These are phyloP conservation scores for Russula ochroleuca DNA, from an alignment of 768 basidiomycete species.

Conservation along the genomic window DNA sequence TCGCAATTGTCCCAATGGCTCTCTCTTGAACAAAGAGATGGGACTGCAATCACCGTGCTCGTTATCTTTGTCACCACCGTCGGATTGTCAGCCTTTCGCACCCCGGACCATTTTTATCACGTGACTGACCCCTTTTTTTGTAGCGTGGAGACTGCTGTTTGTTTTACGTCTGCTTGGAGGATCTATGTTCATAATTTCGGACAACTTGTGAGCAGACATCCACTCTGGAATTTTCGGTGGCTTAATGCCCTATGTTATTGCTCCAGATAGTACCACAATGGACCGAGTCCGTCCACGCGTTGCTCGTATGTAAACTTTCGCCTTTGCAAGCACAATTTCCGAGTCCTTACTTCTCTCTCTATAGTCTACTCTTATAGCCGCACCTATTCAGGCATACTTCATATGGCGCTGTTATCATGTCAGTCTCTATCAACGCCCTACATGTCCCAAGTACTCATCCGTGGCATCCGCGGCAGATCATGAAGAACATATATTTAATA, in stretches of 20 bases:
- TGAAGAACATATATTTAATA: constrained; percentile 12
- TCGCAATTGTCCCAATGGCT: constrained; percentile 20
- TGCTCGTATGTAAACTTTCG: constrained; percentile 11
- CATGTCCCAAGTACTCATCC: background rate
- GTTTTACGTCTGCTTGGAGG: constrained; percentile 14
- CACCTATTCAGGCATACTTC: constrained; percentile 18
- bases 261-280: background rate
- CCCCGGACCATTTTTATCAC: background rate
- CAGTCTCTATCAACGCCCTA: background rate
- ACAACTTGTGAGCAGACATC: background rate
- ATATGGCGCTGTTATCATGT: constrained; percentile 19
- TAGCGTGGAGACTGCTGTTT: constrained; percentile 13
- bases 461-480: background rate
- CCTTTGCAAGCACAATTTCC: background rate
- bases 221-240: background rate
- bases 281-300: constrained; percentile 12
- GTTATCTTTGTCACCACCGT: constrained; percentile 12
- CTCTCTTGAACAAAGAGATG: constrained; percentile 2
- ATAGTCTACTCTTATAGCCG: constrained; percentile 8
- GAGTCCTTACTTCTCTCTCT: background rate
- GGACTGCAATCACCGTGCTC: background rate
- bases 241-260: background rate
- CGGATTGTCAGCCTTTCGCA: constrained; percentile 14
- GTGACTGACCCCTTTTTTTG: background rate
- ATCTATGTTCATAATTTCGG: constrained; percentile 14